phyloP scores from a whole-genome alignment of 352 stramenopile genomes.

The Globisporangium megalacanthum region DNA sequence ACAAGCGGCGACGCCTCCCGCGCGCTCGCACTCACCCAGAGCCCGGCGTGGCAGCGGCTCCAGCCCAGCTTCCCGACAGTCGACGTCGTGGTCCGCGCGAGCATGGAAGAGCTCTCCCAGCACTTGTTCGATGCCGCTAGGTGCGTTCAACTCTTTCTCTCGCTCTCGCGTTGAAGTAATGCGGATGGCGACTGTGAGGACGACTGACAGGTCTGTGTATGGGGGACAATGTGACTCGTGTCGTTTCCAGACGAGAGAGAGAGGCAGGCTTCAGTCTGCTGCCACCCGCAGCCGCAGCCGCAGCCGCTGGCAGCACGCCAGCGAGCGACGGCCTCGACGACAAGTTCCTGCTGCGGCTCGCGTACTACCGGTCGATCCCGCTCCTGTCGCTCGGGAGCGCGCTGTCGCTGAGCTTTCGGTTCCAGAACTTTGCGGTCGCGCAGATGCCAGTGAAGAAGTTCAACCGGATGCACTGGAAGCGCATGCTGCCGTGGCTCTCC shows the following conservation, averaged over 20 bases:
- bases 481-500: slow-evolving; percentile 79
- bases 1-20: slow-evolving; percentile 5
- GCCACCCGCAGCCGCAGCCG: slow-evolving; percentile 4
- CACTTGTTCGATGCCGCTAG: slow-evolving; percentile 9
- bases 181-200: neutral
- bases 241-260: slow-evolving; percentile 21
- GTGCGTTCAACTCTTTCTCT: slow-evolving; percentile 1
- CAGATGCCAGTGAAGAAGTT: slow-evolving; percentile 77
- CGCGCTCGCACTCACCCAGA: slow-evolving; percentile 1
- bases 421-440: slow-evolving; percentile 51
- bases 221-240: neutral
- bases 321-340: slow-evolving; percentile 25
- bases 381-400: slow-evolving; percentile 49
- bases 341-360: slow-evolving; percentile 43
- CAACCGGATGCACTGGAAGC: slow-evolving; percentile 81
- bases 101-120: slow-evolving; percentile 6
- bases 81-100: slow-evolving; percentile 9
- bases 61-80: slow-evolving; percentile 24
- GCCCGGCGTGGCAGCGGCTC: slow-evolving; percentile 17
- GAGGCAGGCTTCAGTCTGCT: slow-evolving; percentile 29
- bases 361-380: slow-evolving; percentile 52
- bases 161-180: neutral
- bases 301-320: neutral
- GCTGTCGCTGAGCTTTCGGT: slow-evolving; percentile 75
- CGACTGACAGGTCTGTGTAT: neutral